Evolutionary conservation across 1,139 yeast species (phyloP).

Genomic region (Waltiozyma sp.): DNA sequence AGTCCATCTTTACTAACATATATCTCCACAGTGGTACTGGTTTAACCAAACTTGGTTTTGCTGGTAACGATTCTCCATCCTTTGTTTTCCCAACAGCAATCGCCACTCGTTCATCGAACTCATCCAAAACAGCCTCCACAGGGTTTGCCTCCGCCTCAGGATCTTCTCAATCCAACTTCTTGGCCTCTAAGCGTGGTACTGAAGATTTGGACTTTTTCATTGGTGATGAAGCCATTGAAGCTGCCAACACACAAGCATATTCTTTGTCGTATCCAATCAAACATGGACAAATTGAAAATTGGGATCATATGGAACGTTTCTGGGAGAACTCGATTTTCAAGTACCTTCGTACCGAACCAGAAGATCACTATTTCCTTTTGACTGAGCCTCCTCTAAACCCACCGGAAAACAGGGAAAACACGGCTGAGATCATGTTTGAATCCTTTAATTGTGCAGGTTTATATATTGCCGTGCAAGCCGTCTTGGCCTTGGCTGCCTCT

Average conservation of each 20-base stretch:
- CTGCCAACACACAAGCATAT: conserved; percentile 85
- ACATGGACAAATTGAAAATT: conserved; percentile 96
- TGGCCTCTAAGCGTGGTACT: conserved; percentile 59
- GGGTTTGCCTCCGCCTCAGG: conserved; percentile 19
- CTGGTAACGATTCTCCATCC: conserved; percentile 97
- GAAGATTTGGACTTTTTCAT: conserved; percentile 92
- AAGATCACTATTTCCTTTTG: conserved; percentile 87
- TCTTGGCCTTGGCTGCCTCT: conserved; percentile 93
- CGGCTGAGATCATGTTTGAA: conserved; percentile 98
- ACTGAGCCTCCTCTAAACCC: conserved; percentile 99
- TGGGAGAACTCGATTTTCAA: conserved; percentile 97
- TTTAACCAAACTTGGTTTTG: conserved; percentile 91
- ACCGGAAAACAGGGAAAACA: conserved; percentile 95
- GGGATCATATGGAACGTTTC: conserved; percentile 99
- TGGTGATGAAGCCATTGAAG: conserved; percentile 89
- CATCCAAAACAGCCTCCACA: conserved; percentile 17
- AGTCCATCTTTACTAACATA: conserved; percentile 11
- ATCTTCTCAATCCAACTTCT: conserved; percentile 41
- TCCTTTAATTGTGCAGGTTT: conserved; percentile 97
- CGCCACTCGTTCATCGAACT: conserved; percentile 50
- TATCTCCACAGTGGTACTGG: conserved; percentile 66
- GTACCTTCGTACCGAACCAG: conserved; percentile 95
- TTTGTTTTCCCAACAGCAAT: conserved; percentile 97
- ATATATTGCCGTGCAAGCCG: conserved; percentile 98
- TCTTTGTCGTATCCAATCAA: conserved; percentile 85